Evolutionary conservation across 345 rosid species (phyloP), one percentile per base, ranked within the genome.

Genomic region (Salix suchowensis): DNA sequence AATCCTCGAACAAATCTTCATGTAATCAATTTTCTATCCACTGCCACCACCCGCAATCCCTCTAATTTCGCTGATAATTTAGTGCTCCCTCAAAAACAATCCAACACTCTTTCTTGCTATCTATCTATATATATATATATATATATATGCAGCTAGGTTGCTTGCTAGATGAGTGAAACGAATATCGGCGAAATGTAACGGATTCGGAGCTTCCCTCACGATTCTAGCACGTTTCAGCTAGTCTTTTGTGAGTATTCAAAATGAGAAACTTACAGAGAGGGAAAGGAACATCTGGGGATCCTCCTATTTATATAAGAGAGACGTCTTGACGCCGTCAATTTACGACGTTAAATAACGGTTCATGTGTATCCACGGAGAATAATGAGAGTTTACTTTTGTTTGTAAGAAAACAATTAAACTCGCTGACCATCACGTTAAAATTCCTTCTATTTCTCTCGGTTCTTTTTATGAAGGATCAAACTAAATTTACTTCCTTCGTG

Each of bases 261-360:
- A 23, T 9, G 28, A 55, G 26, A 55, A 55, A 10, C 62, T 55
- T 26, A 61, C 72, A 80, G 82, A 71, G 74, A 65, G 78, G 82
- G 86, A 77, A 71, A 82, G 48, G 76, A 81, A 70, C 77, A 77
- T 58, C 65, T 34, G 15, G 12, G 72, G 70, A 65, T 71, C 24
- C 36, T 6, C 60, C 62, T 78, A 82, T 86, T 79, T 90, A 86
- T 87, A 88, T 83, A 85, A 74, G 44, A 7, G 12, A 76, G 74
- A 18, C 24, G 64, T 30, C 23, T 67, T 77, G 80, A 91, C 94
- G 79, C 88, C 23, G 86, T 84, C 77, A 78, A 62, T 16, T 26
- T 36, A 50, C 21, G 75, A 83, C 90, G 91, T 90, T 83, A 86
- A 7, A 5, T 82, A 81, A 91, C 96, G 88, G 92, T 65, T 82